Evolutionary conservation across 2,329 filamentous ascomycete genomes (phyloP).

Genomic region (Fusarium nygamai): DNA sequence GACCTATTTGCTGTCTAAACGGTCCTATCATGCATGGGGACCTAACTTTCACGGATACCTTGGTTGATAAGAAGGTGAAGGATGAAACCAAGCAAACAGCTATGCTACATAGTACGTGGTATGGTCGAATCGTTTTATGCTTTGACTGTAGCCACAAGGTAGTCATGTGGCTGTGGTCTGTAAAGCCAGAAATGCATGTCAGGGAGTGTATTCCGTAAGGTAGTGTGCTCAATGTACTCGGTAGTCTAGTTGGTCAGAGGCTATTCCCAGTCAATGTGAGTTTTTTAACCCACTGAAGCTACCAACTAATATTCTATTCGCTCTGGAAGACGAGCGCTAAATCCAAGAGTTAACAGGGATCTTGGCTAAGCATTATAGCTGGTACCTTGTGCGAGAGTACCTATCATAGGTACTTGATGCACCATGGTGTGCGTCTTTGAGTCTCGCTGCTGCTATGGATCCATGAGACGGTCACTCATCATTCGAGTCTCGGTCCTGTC

Average conservation of each 20-base stretch:
- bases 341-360: neutral
- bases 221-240: neutral
- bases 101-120: neutral
- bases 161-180: neutral
- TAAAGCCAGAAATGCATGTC: neutral
- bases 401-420: neutral
- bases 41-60: conserved; percentile 66
- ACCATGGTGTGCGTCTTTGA: neutral
- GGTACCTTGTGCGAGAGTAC: conserved; percentile 1
- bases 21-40: conserved; percentile 80
- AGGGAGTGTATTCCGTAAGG: no score
- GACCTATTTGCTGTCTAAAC: conserved; percentile 59
- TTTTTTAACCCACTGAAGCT: neutral
- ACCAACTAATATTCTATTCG: neutral
- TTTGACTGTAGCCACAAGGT: conserved; percentile 3
- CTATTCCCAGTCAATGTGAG: neutral
- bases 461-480: conserved; percentile 4
- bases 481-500: conserved; percentile 32
- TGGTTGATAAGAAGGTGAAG: conserved; percentile 71
- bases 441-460: neutral
- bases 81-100: conserved; percentile 19
- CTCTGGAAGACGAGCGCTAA: neutral
- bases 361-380: neutral
- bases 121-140: neutral
- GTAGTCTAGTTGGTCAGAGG: neutral